A percentile compares a stretch with the other conserved stretches of the same genome.
Conservation (phyloP, 495 filamentous ascomycete genomes). For the Hypoxylon subgilvum region DNA sequence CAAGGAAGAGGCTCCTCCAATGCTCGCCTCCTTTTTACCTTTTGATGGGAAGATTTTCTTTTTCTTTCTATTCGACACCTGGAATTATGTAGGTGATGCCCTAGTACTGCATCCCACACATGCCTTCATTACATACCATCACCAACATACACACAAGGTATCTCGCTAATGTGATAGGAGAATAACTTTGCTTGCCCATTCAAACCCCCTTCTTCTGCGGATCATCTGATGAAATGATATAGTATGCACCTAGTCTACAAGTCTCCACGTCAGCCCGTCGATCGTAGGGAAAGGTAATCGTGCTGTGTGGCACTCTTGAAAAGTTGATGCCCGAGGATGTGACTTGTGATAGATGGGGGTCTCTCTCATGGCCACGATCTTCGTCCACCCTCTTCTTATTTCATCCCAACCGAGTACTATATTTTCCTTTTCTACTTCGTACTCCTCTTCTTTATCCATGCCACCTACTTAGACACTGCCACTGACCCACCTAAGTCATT, state of each 20-base stretch:
- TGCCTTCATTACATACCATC: neutral
- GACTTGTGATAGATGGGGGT: neutral
- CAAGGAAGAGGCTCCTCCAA: conserved; percentile 31
- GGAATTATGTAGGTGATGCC: conserved; percentile 26
- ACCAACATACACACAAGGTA: neutral
- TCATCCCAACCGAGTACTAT: conserved; percentile 22
- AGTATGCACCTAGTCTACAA: neutral
- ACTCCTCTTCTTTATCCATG: conserved; percentile 6
- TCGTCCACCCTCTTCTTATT: conserved; percentile 6
- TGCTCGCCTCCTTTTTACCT: conserved; percentile 4
- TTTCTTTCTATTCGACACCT: conserved; percentile 19
- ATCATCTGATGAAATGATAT: conserved; percentile 11
- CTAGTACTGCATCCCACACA: neutral
- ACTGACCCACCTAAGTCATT: neutral
- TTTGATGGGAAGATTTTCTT: conserved; percentile 5
- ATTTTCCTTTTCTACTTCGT: conserved; percentile 1
- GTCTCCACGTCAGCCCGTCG: conserved; percentile 6
- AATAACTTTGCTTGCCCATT: neutral
- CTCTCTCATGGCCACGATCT: neutral
- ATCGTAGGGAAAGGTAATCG: conserved; percentile 5
- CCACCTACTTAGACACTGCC: neutral
- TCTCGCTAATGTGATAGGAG: neutral
- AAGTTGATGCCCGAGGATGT: neutral
- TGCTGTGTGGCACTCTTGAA: neutral
- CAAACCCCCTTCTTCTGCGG: neutral